These are phyloP conservation scores for Metschnikowia anglica DNA, from an alignment of 805 yeast genomes.

Conservation along the genomic window DNA sequence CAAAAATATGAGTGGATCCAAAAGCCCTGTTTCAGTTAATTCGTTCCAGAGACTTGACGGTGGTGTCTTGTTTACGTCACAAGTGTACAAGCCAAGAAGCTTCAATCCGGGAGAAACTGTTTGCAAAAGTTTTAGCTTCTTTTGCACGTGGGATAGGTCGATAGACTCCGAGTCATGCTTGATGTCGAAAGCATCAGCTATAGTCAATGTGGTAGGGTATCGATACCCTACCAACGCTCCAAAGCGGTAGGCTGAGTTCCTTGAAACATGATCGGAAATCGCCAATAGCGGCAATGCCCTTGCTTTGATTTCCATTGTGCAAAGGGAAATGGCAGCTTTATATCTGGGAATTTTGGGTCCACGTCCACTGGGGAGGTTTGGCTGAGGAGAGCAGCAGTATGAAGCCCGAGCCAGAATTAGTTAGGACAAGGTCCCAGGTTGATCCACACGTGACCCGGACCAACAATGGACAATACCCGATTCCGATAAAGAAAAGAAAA, in stretches of 20 bases:
- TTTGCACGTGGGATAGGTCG: constrained; percentile 27
- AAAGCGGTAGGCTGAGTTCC: constrained; percentile 20
- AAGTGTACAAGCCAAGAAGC: constrained; percentile 34
- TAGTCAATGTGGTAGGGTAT: constrained; percentile 6
- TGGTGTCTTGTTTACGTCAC: constrained; percentile 6
- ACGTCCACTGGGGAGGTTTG: too few species aligned
- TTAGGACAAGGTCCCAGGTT: too few species aligned
- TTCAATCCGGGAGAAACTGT: constrained; percentile 29
- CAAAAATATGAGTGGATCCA: constrained; percentile 12
- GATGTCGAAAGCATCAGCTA: constrained; percentile 34
- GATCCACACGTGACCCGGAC: too few species aligned
- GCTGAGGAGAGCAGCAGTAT: background rate
- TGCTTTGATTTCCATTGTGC: constrained; percentile 8
- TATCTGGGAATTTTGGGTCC: too few species aligned
- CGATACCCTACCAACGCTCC: constrained; percentile 34
- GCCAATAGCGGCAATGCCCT: constrained; percentile 32
- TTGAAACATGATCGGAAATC: constrained; percentile 30
- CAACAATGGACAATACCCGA: too few species aligned
- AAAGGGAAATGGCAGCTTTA: too few species aligned
- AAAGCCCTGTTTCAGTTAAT: constrained; percentile 8
- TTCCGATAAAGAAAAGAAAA: too few species aligned
- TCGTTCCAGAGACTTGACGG: constrained; percentile 14
- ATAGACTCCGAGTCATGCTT: constrained; percentile 18
- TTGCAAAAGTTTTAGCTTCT: constrained; percentile 28
- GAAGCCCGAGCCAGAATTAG: background rate